Evolutionary conservation across 2,329 filamentous ascomycete species (phyloP).

Genomic region (Tolypocladium tundrense): DNA sequence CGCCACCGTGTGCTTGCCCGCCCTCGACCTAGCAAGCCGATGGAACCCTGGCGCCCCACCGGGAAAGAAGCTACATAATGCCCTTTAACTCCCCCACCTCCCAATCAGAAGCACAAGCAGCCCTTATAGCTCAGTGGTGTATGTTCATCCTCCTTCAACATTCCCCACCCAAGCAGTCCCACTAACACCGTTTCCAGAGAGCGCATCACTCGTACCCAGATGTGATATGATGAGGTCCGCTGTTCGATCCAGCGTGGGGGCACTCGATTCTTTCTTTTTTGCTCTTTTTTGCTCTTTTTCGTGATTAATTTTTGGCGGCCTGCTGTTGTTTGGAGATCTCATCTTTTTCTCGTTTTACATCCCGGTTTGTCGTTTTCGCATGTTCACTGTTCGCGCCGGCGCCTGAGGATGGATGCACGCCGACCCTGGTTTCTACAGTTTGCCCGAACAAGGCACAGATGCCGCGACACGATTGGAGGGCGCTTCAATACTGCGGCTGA

Average conservation of each 20-base stretch:
- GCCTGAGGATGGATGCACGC: neutral
- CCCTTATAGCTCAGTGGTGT: constrained; percentile 2
- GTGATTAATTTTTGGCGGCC: neutral
- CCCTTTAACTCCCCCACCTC: neutral
- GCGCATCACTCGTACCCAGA: constrained; percentile 1
- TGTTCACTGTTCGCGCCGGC: neutral
- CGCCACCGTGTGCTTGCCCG: too few species aligned
- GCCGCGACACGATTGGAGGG: neutral
- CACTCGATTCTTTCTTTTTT: neutral
- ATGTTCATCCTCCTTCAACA: too few species aligned
- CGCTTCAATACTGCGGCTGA: constrained; percentile 4
- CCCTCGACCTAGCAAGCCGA: too few species aligned
- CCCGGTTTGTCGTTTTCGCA: neutral
- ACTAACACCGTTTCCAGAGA: neutral
- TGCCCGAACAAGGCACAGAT: neutral
- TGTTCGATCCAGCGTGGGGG: constrained; percentile 3
- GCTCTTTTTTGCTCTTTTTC: neutral
- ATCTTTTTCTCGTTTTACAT: neutral
- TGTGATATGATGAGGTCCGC: constrained; percentile 2
- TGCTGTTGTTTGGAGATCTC: too few species aligned
- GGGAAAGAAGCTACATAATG: neutral
- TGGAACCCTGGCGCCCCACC: neutral
- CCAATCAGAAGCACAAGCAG: neutral
- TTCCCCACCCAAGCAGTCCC: too few species aligned
- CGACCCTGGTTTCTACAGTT: too few species aligned